Base-by-base conservation (phyloP, 176 grass and related monocot genomes). In the Rhynchospora pubera region DNA sequence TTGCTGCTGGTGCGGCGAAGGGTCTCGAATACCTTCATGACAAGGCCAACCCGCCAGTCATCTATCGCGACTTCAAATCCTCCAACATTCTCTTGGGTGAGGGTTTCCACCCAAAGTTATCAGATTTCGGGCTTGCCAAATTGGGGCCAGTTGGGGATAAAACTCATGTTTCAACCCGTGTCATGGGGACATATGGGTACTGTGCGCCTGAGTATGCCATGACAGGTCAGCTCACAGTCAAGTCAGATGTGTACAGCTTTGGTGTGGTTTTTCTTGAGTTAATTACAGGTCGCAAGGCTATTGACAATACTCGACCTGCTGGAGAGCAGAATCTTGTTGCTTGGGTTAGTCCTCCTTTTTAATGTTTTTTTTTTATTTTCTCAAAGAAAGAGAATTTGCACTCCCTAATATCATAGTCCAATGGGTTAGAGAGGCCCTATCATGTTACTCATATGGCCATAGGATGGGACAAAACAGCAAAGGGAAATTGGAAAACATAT, bases 181-280 rank as follows among this genome's bases (percentile, higher is more conserved):
- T 97, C 18, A 97, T 97, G 93, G 93, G 93, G 59, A 97, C 93
- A 16, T 93, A 93, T 59, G 93, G 93, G 5, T 97, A 97, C 83
- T 97, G 93, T 86, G 93, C 93, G 10, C 93, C 93, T 73, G 93
- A 97, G 76, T 97, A 97, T 91, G 93, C 93, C 50, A 93, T 97
- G 93, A 97, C 93, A 15, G 93, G 93, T 46, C 91, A 97, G 81
- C 87, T 97, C 59, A 97, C 93, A 9, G 87, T 93, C 23, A 97
- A 97, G 85, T 91, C 91, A 2, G 93, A 97, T 86, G 93, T 97
- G 26, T 97, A 97, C 83, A 97, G 93, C 42, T 97, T 97, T 24
- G 93, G 93, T 5, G 93, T 97, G 10, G 93, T 97, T 52, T 97
- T 97, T 84, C 91, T 97, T 60, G 93, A 97, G 79, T 75, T 97